Percentiles rank a stretch among this genome's conserved stretches.
Conservation (phyloP, 805 yeast genomes). For the Torulaspora quercuum region DNA sequence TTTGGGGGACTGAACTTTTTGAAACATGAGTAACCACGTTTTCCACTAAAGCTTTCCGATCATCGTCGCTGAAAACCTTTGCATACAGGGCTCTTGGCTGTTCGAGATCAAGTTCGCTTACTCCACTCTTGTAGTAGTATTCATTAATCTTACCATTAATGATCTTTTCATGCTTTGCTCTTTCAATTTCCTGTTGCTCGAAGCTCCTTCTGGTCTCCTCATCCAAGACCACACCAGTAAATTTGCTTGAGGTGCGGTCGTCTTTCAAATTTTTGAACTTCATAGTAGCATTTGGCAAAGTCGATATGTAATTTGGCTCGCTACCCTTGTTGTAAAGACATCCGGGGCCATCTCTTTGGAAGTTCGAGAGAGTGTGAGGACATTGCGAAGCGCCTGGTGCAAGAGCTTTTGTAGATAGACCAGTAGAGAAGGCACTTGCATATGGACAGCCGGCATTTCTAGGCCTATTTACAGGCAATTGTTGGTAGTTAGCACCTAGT, state of each 20-base stretch:
- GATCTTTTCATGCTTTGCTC: conserved; percentile 37
- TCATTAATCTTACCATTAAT: conserved; percentile 38
- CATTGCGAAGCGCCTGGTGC: conserved; percentile 18
- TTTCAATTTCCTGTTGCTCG: conserved; percentile 32
- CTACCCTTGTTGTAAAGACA: conserved; percentile 46
- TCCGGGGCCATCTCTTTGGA: conserved; percentile 63
- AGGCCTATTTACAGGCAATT: conserved; percentile 59
- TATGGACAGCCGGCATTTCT: conserved; percentile 47
- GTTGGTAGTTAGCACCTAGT: conserved; percentile 64
- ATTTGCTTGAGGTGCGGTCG: conserved; percentile 27
- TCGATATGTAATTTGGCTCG: conserved; percentile 52
- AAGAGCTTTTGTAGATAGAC: conserved; percentile 5
- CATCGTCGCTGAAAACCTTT: conserved; percentile 38
- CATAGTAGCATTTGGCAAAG: conserved; percentile 26
- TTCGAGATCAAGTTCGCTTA: conserved; percentile 44
- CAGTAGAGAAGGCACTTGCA: conserved; percentile 13
- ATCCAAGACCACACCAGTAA: conserved; percentile 36
- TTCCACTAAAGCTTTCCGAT: conserved; percentile 36
- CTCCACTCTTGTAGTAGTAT: conserved; percentile 41
- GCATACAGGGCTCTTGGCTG: conserved; percentile 46
- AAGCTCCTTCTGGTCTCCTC: conserved; percentile 28
- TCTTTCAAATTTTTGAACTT: conserved; percentile 20
- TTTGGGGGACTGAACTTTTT: conserved; percentile 28
- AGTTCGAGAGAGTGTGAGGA: conserved; percentile 41
- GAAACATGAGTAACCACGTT: conserved; percentile 43